A percentile compares a stretch with the other conserved stretches of the same genome.
These are phyloP conservation scores for Sclerotinia minor DNA, from an alignment of 2,329 filamentous ascomycete genomes.

Conservation along the genomic window DNA sequence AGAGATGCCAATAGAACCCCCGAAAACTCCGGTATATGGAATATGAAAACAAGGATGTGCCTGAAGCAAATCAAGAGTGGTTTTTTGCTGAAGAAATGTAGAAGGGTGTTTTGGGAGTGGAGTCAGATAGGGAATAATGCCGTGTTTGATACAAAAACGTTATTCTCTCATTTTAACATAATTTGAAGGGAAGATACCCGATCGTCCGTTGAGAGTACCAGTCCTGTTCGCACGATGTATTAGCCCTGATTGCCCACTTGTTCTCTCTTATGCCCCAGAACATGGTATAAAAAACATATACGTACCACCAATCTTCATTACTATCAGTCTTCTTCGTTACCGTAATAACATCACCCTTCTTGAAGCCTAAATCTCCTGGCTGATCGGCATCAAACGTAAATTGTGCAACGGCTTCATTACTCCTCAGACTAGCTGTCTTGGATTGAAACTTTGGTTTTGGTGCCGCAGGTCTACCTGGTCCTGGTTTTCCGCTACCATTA, in stretches of 20 bases:
- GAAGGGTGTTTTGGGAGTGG: not conserved
- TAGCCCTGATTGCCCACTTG: not conserved
- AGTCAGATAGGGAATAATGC: not conserved
- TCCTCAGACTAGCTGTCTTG: slow-evolving; percentile 57
- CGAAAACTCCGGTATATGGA: not conserved
- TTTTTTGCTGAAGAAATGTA: not conserved
- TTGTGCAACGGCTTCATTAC: slow-evolving; percentile 84
- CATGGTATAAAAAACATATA: slow-evolving; percentile 33
- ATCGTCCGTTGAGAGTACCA: slow-evolving; percentile 77
- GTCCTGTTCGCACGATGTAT: slow-evolving; percentile 57
- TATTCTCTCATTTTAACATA: slow-evolving; percentile 67
- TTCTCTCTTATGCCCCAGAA: not conserved
- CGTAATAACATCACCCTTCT: slow-evolving; percentile 95
- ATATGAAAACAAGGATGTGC: not conserved
- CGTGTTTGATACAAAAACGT: not conserved
- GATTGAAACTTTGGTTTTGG: slow-evolving; percentile 82
- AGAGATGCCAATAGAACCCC: slow-evolving; percentile 2
- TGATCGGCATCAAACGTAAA: slow-evolving; percentile 96
- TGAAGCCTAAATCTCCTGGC: slow-evolving; percentile 88
- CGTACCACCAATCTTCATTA: slow-evolving; percentile 90
- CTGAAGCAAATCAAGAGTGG: not conserved
- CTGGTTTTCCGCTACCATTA: slow-evolving; percentile 46
- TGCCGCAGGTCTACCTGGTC: slow-evolving; percentile 76
- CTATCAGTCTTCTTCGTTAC: slow-evolving; percentile 93
- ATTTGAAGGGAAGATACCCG: slow-evolving; percentile 91